These are phyloP conservation scores for Pholiota adiposa DNA, from an alignment of 1,284 basidiomycete species.

Conservation along the genomic window DNA sequence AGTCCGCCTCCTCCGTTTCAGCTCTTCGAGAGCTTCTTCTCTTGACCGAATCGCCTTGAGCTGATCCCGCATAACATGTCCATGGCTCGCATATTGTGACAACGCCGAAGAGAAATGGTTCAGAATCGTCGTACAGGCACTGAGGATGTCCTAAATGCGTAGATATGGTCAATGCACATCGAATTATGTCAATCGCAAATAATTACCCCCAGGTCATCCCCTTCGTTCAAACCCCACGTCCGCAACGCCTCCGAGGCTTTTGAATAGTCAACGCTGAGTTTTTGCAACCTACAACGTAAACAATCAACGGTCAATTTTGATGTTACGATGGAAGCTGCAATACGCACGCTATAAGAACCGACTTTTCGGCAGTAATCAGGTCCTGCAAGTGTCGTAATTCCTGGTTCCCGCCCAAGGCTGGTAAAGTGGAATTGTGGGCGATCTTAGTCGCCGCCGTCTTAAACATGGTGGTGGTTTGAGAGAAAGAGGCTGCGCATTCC, in stretches of 20 bases:
- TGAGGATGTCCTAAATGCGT: conserved; percentile 69
- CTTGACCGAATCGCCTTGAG: conserved; percentile 82
- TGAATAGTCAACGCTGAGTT: conserved; percentile 64
- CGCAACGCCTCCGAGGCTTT: conserved; percentile 80
- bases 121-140: conserved; percentile 74
- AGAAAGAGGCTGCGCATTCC: conserved; percentile 6
- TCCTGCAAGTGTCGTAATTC: conserved; percentile 86
- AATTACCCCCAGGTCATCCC: conserved; percentile 83
- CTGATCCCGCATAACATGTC: conserved; percentile 73
- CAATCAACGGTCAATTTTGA: neutral
- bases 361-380: conserved; percentile 88
- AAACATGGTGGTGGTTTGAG: conserved; percentile 56
- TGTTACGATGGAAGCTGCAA: neutral
- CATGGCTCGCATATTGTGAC: conserved; percentile 74
- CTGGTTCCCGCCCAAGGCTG: conserved; percentile 78
- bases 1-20: conserved; percentile 72
- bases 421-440: conserved; percentile 84
- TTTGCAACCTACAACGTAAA: conserved; percentile 54
- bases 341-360: conserved; percentile 74
- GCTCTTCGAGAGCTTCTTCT: conserved; percentile 84
- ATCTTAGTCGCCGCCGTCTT: conserved; percentile 75
- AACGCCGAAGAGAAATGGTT: conserved; percentile 74
- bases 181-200: conserved; percentile 4
- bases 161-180: neutral
- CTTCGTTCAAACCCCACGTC: conserved; percentile 84